Evolutionary conservation across 805 yeast genomes (phyloP).

Genomic region (Tetrapisispora iriomotensis): DNA sequence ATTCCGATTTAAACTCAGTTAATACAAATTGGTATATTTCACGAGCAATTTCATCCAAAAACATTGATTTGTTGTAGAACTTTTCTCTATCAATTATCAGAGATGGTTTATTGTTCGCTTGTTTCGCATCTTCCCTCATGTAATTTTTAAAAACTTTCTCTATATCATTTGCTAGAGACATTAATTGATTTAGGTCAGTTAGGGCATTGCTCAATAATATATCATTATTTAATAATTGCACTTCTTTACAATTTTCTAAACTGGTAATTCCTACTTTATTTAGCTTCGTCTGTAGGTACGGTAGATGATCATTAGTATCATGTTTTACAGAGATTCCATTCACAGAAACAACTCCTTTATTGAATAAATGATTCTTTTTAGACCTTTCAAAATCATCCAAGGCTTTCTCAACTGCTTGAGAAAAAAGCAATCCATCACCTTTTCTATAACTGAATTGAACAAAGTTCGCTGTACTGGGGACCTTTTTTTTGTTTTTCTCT

Average conservation of each 20-base stretch:
- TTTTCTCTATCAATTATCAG: constrained; percentile 28
- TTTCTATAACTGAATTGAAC: constrained; percentile 68
- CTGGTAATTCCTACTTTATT: constrained; percentile 59
- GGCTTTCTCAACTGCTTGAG: constrained; percentile 35
- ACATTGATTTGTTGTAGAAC: constrained; percentile 32
- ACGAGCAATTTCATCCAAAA: constrained; percentile 61
- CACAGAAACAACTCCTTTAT: constrained; percentile 27
- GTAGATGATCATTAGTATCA: constrained; percentile 3
- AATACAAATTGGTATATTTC: constrained; percentile 62
- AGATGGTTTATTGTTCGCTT: constrained; percentile 7
- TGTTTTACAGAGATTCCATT: constrained; percentile 21
- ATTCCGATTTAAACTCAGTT: constrained; percentile 31
- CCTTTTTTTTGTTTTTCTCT: not conserved
- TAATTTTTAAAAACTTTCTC: constrained; percentile 40
- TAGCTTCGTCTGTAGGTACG: constrained; percentile 20
- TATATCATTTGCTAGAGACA: constrained; percentile 70
- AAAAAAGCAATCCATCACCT: constrained; percentile 53
- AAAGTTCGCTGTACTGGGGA: constrained; percentile 21
- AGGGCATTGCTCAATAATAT: constrained; percentile 56
- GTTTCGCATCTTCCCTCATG: constrained; percentile 11
- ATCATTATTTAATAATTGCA: constrained; percentile 48
- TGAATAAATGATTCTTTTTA: constrained; percentile 12
- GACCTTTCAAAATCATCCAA: constrained; percentile 48
- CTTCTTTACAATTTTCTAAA: constrained; percentile 47
- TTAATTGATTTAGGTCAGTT: constrained; percentile 64